A percentile compares a stretch with the other conserved stretches of the same genome.
phyloP scores from a whole-genome alignment of 78 protist genomes.

The Mantamonas sphyraenae region DNA sequence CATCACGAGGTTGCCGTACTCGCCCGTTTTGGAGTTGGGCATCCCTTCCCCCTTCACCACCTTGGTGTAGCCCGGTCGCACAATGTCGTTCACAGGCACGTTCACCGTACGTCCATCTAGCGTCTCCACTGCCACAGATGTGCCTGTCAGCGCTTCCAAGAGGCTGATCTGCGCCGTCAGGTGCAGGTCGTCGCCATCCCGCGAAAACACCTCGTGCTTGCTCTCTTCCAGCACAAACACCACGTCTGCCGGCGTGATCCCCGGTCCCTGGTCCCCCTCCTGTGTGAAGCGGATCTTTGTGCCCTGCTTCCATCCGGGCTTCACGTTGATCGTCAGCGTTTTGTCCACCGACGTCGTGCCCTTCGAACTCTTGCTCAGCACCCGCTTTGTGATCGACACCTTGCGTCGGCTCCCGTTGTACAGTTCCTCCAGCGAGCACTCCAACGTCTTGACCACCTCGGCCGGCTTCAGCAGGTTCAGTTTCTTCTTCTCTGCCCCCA shows the following conservation, averaged over 20 bases:
- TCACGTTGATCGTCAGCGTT: conserved; percentile 6
- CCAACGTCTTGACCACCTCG: neutral
- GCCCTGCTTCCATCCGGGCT: conserved; percentile 37
- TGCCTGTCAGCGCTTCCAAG: conserved; percentile 29
- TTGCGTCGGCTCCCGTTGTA: conserved; percentile 2
- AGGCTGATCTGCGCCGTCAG: neutral
- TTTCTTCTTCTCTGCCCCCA: no score
- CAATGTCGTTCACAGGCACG: neutral
- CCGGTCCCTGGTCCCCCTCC: conserved; percentile 23
- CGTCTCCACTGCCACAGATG: neutral
- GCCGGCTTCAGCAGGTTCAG: neutral
- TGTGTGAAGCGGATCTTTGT: conserved; percentile 14
- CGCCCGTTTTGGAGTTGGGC: conserved; percentile 24
- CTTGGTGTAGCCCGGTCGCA: neutral
- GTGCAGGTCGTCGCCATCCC: conserved; percentile 51
- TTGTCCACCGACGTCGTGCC: neutral
- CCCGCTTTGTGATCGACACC: conserved; percentile 20
- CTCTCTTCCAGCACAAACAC: conserved; percentile 55
- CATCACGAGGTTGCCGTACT: conserved; percentile 33
- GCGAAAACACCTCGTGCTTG: conserved; percentile 36
- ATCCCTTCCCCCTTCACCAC: conserved; percentile 31
- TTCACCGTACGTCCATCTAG: conserved; percentile 12
- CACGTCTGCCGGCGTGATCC: conserved; percentile 43
- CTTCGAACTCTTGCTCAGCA: conserved; percentile 7
- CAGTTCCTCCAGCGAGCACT: conserved; percentile 12